These are phyloP conservation scores for Pestalotiopsis fici DNA, from an alignment of 2,329 filamentous ascomycete genomes.

Conservation along the genomic window DNA sequence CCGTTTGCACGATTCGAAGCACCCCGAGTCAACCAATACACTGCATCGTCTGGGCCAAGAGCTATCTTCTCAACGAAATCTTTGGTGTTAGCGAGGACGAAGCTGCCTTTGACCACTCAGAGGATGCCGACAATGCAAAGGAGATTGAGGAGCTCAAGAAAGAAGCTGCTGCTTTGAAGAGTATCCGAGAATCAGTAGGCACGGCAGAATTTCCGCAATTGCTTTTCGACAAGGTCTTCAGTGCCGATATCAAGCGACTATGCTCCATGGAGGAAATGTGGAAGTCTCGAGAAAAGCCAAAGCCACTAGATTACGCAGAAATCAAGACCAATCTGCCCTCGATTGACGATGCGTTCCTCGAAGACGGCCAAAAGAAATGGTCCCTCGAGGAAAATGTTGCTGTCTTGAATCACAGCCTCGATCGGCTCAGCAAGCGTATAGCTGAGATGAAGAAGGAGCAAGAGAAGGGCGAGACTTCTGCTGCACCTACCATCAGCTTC, in stretches of 20 bases:
- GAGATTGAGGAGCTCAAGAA: constrained; percentile 87
- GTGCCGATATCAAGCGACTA: constrained; percentile 78
- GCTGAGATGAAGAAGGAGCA: constrained; percentile 56
- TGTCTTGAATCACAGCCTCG: constrained; percentile 84
- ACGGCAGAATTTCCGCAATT: constrained; percentile 74
- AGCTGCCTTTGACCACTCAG: constrained; percentile 75
- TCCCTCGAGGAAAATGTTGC: constrained; percentile 79
- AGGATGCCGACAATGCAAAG: constrained; percentile 78
- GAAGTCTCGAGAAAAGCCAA: constrained; percentile 77
- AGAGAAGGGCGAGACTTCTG: constrained; percentile 40
- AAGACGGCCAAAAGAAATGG: constrained; percentile 78
- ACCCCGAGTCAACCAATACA: constrained; percentile 96
- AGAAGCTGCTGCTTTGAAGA: constrained; percentile 81
- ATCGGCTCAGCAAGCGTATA: constrained; percentile 74
- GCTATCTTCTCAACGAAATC: constrained; percentile 91
- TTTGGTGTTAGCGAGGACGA: constrained; percentile 92
- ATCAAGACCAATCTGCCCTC: constrained; percentile 54
- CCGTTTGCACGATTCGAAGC: constrained; percentile 95
- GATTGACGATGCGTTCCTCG: constrained; percentile 54
- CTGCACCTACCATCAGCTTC: constrained; percentile 73
- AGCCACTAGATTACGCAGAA: constrained; percentile 69
- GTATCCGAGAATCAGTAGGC: constrained; percentile 79
- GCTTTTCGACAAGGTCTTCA: constrained; percentile 93
- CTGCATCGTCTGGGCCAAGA: constrained; percentile 98
- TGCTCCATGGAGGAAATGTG: constrained; percentile 94